These are phyloP conservation scores for Sphagnum tenellum DNA, from an alignment of 225 moss, liverwort and hornwort genomes.

Conservation along the genomic window DNA sequence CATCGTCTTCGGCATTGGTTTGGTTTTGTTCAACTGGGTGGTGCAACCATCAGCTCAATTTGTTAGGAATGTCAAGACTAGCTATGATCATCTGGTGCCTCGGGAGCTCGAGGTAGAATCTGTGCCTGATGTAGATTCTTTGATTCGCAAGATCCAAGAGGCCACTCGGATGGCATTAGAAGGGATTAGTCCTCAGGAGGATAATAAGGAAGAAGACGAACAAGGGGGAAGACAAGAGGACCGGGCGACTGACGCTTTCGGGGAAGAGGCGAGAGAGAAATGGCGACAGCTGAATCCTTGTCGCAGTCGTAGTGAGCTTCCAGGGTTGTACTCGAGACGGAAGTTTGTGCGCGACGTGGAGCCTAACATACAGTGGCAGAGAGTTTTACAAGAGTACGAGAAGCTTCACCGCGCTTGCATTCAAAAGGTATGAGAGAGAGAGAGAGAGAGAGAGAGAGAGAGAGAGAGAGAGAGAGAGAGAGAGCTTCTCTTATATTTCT, in stretches of 20 bases:
- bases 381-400: constrained; percentile 50
- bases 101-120: constrained; percentile 5
- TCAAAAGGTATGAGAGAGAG: constrained; percentile 20
- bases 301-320: constrained; percentile 56
- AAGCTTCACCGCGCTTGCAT: constrained; percentile 61
- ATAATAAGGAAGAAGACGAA: no score
- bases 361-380: constrained; percentile 37
- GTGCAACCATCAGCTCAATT: no score
- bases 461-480: no score
- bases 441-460: no score
- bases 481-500: no score
- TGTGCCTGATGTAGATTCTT: constrained; percentile 16
- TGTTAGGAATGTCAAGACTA: no score
- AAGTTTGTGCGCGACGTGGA: constrained; percentile 52
- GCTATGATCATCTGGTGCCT: neutral
- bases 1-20: no score
- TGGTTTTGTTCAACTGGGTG: no score
- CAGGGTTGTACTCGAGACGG: constrained; percentile 38
- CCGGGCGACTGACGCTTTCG: constrained; percentile 12
- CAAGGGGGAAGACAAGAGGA: neutral
- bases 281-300: constrained; percentile 49
- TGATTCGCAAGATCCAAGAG: constrained; percentile 15
- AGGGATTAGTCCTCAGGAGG: no score
- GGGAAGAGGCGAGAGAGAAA: constrained; percentile 9
- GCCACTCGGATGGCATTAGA: constrained; percentile 9